These are phyloP conservation scores for Parietaria judaica DNA, from an alignment of 306 rosid genomes.

Conservation along the genomic window DNA sequence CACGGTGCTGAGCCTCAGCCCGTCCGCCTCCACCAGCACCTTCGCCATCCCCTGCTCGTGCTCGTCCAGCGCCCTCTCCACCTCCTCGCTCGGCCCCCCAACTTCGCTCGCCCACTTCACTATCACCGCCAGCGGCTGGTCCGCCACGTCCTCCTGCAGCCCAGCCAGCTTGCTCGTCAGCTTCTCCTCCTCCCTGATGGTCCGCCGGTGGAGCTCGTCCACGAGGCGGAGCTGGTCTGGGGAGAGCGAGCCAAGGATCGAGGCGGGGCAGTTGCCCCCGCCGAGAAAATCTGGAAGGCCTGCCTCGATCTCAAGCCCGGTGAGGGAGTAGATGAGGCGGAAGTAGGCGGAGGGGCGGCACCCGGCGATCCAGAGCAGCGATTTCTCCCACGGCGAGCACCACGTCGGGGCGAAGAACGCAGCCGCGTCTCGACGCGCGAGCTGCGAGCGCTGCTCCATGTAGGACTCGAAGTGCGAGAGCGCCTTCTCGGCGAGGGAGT, in stretches of 20 bases:
- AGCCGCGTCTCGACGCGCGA: conserved; percentile 2
- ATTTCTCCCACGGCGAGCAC: conserved; percentile 33
- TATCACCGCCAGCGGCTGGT: conserved; percentile 22
- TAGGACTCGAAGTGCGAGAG: conserved; percentile 23
- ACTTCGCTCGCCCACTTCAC: conserved; percentile 1
- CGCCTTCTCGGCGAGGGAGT: conserved; percentile 4
- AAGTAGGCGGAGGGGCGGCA: conserved; percentile 33
- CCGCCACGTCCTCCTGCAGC: conserved; percentile 30
- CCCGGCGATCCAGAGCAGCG: conserved; percentile 31
- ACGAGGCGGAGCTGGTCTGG: conserved; percentile 2
- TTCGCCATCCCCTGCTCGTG: conserved; percentile 15
- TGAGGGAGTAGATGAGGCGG: conserved; percentile 23
- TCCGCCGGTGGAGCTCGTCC: conserved; percentile 15
- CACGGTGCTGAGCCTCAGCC: conserved; percentile 19
- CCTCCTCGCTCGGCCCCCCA: conserved; percentile 16
- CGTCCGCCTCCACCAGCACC: conserved; percentile 23
- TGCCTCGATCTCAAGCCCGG: conserved; percentile 13
- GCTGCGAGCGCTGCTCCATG: conserved; percentile 8
- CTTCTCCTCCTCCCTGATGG: conserved; percentile 24
- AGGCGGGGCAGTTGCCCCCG: background rate
- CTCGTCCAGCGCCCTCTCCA: conserved; percentile 16
- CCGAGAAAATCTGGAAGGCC: conserved; percentile 10
- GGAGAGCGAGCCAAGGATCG: conserved; percentile 5
- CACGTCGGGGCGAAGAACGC: conserved; percentile 22
- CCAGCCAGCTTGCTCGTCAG: conserved; percentile 15